phyloP scores from a whole-genome alignment of 2,329 filamentous ascomycete genomes.

The Colletotrichum acutatum region DNA sequence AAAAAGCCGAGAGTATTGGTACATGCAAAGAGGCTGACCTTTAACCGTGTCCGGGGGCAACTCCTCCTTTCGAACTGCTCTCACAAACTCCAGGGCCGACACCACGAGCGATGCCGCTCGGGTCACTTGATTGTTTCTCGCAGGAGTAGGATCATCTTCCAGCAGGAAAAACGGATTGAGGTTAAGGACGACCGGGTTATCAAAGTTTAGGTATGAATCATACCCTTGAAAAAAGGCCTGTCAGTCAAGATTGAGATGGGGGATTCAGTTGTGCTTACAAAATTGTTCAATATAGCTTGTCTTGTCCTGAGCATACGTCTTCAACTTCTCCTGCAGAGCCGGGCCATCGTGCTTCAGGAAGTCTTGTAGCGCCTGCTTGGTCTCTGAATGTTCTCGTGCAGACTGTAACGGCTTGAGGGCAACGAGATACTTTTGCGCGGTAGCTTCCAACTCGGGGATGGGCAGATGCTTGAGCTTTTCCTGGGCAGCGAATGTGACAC shows the following conservation, averaged over 20 bases:
- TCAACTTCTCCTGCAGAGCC: constrained; percentile 86
- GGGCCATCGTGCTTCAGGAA: constrained; percentile 86
- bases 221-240: constrained; percentile 74
- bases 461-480: constrained; percentile 91
- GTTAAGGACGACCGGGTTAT: constrained; percentile 97
- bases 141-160: constrained; percentile 96
- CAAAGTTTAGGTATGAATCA: constrained; percentile 97
- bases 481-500: constrained; percentile 90
- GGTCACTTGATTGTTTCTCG: constrained; percentile 95
- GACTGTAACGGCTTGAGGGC: constrained; percentile 85
- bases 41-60: constrained; percentile 88
- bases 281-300: constrained; percentile 99
- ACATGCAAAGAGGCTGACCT: constrained; percentile 93
- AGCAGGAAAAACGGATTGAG: constrained; percentile 97
- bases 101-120: constrained; percentile 91
- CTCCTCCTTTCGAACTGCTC: constrained; percentile 92
- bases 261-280: constrained; percentile 66
- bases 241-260: background rate
- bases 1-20: constrained; percentile 95
- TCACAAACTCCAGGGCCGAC: constrained; percentile 90
- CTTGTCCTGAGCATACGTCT: constrained; percentile 89
- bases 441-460: constrained; percentile 86
- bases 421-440: constrained; percentile 82
- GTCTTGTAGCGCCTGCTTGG: constrained; percentile 80
- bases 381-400: constrained; percentile 84